Evolutionary conservation across 495 filamentous ascomycete species (phyloP), one percentile per base, ranked within the genome.

Genomic region (Hyaloscypha finlandica): DNA sequence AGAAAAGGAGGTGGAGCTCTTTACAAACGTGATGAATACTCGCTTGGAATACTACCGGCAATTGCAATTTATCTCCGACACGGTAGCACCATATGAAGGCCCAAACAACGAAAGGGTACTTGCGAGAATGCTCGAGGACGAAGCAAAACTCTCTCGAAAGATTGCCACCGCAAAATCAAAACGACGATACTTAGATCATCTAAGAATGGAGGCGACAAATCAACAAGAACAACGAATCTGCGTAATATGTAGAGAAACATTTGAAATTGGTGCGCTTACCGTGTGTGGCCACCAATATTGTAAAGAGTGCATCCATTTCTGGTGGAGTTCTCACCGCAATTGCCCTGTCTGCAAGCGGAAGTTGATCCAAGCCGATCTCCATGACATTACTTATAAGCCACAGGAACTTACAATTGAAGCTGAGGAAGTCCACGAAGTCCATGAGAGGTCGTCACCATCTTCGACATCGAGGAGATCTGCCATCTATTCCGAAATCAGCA

Each of bases 231-330:
- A 86, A 22, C 81, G 84, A 51, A 84, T 87, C 22, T 97, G 93
- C 74, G 83, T 94, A 68, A 96, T 97, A 68, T 97, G 93, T 74
- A 86, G 89, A 64, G 79, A 81, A 1, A 68, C 78, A 6, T 93
- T 96, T 74, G 89, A 90, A 71, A 77, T 85, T 53, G 95, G 94
- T 53, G 89, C 94, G 33, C 80, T 99, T 71, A 97, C 94, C 2
- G 83, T 89, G 3, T 99, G 94, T 76, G 94, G 94, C 0, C 94
- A 99, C 72, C 86, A 90, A 64, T 97, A 91, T 71, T 97, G 94
- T 78, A 90, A 88, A 63, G 90, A 91, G 37, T 99, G 95, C 76
- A 86, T 97, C 33, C 78, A 79, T 4, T 63, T 85, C 9, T 99
- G 95, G 94, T 90, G 88, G 78, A 77, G 77, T 61, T n/a, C 81